Evolutionary conservation across 2,329 filamentous ascomycete genomes (phyloP).

Genomic region (Davidsoniella virescens): DNA sequence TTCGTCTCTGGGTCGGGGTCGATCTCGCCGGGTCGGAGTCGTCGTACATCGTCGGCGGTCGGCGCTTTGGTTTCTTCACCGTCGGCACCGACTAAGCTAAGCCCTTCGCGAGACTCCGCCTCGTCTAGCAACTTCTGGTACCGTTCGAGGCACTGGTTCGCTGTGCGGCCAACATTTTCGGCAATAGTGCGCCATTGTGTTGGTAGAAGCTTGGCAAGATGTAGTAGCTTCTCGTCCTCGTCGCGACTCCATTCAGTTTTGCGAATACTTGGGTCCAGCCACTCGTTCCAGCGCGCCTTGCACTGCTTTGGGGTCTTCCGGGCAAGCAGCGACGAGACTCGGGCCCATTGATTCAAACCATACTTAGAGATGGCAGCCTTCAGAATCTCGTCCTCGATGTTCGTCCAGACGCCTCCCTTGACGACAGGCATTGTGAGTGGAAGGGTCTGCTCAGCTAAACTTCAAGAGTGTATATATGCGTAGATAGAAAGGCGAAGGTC

Average conservation of each 20-base stretch:
- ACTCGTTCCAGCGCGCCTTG: slow-evolving; percentile 96
- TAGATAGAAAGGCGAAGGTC: neutral
- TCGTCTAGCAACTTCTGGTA: slow-evolving; percentile 96
- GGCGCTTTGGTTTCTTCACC: slow-evolving; percentile 78
- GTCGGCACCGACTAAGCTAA: slow-evolving; percentile 71
- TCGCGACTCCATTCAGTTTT: slow-evolving; percentile 99
- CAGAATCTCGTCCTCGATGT: slow-evolving; percentile 86
- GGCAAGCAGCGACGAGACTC: slow-evolving; percentile 88
- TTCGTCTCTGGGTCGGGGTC: slow-evolving; percentile 97
- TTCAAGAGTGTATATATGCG: neutral
- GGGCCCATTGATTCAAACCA: slow-evolving; percentile 93
- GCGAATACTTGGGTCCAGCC: slow-evolving; percentile 92
- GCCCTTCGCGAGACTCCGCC: slow-evolving; percentile 74
- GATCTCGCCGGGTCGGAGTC: slow-evolving; percentile 77
- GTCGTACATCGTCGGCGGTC: slow-evolving; percentile 80
- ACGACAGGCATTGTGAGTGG: slow-evolving; percentile 44
- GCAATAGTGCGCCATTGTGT: slow-evolving; percentile 99
- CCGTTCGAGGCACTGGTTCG: slow-evolving; percentile 90
- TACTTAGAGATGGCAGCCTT: slow-evolving; percentile 92
- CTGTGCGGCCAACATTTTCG: slow-evolving; percentile 87
- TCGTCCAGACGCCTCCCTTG: slow-evolving; percentile 61
- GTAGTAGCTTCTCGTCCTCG: slow-evolving; percentile 92
- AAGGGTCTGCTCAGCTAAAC: neutral
- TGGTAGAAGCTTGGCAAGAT: slow-evolving; percentile 95
- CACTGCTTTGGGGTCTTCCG: slow-evolving; percentile 98